A percentile compares a stretch with the other conserved stretches of the same genome.
These are phyloP conservation scores for Podospora australis DNA, from an alignment of 495 filamentous ascomycete genomes.

Conservation along the genomic window DNA sequence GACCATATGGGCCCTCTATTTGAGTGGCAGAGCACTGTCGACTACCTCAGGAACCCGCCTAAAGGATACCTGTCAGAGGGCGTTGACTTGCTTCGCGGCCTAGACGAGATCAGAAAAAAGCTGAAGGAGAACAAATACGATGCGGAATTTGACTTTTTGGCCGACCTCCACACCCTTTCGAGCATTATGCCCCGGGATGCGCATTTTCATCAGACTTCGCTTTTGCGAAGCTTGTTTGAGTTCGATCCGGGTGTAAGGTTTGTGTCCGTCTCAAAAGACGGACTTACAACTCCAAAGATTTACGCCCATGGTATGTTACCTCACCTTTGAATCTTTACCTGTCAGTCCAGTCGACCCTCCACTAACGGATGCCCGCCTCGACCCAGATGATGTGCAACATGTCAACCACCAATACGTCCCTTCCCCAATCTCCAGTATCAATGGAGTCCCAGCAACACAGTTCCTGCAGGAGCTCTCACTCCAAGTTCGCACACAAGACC, in stretches of 20 bases:
- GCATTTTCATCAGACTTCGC: slow-evolving; percentile 7
- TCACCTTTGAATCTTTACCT: no score
- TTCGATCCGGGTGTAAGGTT: slow-evolving; percentile 9
- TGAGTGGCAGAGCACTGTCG: slow-evolving; percentile 33
- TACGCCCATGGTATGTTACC: slow-evolving; percentile 10
- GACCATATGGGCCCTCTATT: slow-evolving; percentile 11
- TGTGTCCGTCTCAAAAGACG: slow-evolving; percentile 18
- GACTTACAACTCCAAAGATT: slow-evolving; percentile 6
- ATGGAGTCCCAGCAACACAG: slow-evolving; percentile 10
- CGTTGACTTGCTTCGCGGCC: slow-evolving; percentile 34
- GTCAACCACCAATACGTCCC: slow-evolving; percentile 10
- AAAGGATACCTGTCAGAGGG: slow-evolving; percentile 31
- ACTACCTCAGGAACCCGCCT: slow-evolving; percentile 39
- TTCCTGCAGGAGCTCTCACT: slow-evolving; percentile 8
- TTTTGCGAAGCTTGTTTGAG: slow-evolving; percentile 14
- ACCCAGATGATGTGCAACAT: slow-evolving; percentile 15
- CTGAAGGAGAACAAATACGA: slow-evolving; percentile 18
- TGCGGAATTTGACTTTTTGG: slow-evolving; percentile 44
- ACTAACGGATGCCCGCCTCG: no score
- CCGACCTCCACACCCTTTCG: slow-evolving; percentile 21
- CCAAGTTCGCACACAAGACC: slow-evolving; percentile 18
- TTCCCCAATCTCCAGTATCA: slow-evolving; percentile 16
- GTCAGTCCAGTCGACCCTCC: no score
- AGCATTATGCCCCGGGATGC: slow-evolving; percentile 7
- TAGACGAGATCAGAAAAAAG: slow-evolving; percentile 30